Conservation (phyloP, 1,139 yeast genomes). For the Barnettozyma hawaiiensis region DNA sequence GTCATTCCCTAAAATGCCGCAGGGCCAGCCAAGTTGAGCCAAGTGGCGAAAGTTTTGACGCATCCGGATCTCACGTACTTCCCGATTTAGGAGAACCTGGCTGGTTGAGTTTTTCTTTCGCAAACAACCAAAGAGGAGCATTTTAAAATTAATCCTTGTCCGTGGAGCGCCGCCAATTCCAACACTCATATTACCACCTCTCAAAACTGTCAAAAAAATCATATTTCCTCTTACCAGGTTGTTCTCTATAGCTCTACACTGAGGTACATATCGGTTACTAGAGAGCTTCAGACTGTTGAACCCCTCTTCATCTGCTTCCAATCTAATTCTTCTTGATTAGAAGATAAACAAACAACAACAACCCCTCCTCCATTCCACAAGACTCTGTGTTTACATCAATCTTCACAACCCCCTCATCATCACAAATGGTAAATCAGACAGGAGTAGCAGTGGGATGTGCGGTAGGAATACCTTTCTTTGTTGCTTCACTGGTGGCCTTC, state of each 20-base stretch:
- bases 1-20: neutral
- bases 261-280: neutral
- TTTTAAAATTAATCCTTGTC: neutral
- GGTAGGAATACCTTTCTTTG: slow-evolving; percentile 40
- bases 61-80: neutral
- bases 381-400: too few relatives aligned
- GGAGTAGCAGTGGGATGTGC: slow-evolving; percentile 45
- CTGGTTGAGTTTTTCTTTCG: neutral
- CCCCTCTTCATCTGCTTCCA: neutral
- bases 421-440: slow-evolving; percentile 21
- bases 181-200: neutral
- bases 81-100: neutral
- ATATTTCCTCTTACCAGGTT: too few relatives aligned
- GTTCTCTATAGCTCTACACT: too few relatives aligned
- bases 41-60: slow-evolving; percentile 3
- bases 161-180: neutral
- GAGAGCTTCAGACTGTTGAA: neutral
- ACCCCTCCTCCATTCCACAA: too few relatives aligned
- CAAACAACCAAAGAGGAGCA: neutral
- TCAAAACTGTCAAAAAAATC: too few relatives aligned
- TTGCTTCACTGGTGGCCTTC: slow-evolving; percentile 31
- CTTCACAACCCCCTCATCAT: too few relatives aligned
- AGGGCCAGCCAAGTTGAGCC: slow-evolving; percentile 3
- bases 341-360: neutral
- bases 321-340: neutral